Conservation (phyloP, 164 flowering plant genomes). For the Vitis amurensis region DNA sequence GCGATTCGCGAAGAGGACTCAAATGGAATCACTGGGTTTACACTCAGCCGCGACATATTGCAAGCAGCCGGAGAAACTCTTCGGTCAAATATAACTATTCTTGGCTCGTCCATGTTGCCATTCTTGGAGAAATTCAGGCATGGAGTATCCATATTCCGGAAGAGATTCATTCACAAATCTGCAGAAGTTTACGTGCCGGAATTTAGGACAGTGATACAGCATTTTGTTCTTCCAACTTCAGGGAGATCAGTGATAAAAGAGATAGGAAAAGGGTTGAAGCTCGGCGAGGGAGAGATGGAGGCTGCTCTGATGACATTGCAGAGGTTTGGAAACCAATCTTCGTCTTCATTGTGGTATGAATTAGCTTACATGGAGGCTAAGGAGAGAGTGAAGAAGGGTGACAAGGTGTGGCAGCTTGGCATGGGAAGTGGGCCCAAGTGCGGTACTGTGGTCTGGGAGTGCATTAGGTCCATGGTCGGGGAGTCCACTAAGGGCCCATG, state of each 20-base stretch:
- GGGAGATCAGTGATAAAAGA: conserved; percentile 50
- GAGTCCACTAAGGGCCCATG: conserved; percentile 54
- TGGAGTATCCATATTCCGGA: conserved; percentile 23
- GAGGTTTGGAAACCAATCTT: conserved; percentile 68
- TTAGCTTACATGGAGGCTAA: conserved; percentile 64
- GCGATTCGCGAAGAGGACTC: conserved; percentile 60
- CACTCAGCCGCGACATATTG: conserved; percentile 35
- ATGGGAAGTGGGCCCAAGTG: conserved; percentile 69
- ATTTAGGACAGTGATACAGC: conserved; percentile 49
- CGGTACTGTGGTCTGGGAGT: conserved; percentile 48
- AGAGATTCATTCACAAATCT: conserved; percentile 24
- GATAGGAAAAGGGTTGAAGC: conserved; percentile 50
- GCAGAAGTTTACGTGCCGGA: conserved; percentile 50
- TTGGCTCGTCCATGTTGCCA: conserved; percentile 53
- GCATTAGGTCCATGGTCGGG: conserved; percentile 38
- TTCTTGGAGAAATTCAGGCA: conserved; percentile 34
- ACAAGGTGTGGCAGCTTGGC: conserved; percentile 64
- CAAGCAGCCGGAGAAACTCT: conserved; percentile 52
- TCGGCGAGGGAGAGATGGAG: conserved; percentile 49
- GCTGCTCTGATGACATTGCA: conserved; percentile 63
- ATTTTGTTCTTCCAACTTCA: conserved; percentile 59
- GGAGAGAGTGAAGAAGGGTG: conserved; percentile 56
- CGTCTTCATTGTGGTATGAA: conserved; percentile 69
- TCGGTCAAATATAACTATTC: conserved; percentile 25
- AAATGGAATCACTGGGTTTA: conserved; percentile 58